These are phyloP conservation scores for Verticillium isaacii DNA, from an alignment of 2,329 filamentous ascomycete genomes.

Conservation along the genomic window DNA sequence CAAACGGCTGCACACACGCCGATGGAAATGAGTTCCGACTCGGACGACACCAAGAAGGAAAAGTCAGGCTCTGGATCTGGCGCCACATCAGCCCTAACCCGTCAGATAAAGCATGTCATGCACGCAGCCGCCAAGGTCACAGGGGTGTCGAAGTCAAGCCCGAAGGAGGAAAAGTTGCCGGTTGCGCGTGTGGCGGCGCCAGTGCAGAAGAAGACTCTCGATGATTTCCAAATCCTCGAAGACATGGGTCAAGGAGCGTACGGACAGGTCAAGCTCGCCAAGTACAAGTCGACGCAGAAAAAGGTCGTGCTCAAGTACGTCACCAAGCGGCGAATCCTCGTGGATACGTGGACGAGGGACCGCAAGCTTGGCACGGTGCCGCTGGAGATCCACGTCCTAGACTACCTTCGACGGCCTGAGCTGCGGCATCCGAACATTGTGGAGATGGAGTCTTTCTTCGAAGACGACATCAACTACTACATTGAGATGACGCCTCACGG, in stretches of 20 bases:
- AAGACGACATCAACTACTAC: constrained; percentile 90
- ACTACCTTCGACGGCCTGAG: constrained; percentile 78
- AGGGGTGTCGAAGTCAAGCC: constrained; percentile 27
- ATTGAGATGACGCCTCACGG: constrained; percentile 98
- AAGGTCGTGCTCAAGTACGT: constrained; percentile 98
- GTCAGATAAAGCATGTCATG: constrained; percentile 52
- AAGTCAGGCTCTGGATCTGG: constrained; percentile 24
- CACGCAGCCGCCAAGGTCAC: constrained; percentile 51
- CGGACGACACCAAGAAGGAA: constrained; percentile 40
- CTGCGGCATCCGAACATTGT: constrained; percentile 65
- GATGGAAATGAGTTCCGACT: constrained; percentile 50
- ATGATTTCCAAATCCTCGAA: constrained; percentile 87
- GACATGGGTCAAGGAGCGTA: constrained; percentile 99
- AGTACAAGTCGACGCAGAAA: constrained; percentile 73
- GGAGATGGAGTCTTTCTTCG: constrained; percentile 69
- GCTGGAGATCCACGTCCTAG: constrained; percentile 92
- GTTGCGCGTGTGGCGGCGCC: constrained; percentile 30
- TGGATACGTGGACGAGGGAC: constrained; percentile 97
- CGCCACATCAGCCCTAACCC: constrained; percentile 44
- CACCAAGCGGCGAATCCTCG: constrained; percentile 91
- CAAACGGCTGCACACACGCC: constrained; percentile 59
- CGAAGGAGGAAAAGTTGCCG: constrained; percentile 26
- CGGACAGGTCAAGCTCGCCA: constrained; percentile 91
- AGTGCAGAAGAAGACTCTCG: constrained; percentile 72
- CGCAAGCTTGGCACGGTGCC: constrained; percentile 89